Evolutionary conservation across 2,329 filamentous ascomycete species (phyloP).

Genomic region (Chaetomium strumarium): DNA sequence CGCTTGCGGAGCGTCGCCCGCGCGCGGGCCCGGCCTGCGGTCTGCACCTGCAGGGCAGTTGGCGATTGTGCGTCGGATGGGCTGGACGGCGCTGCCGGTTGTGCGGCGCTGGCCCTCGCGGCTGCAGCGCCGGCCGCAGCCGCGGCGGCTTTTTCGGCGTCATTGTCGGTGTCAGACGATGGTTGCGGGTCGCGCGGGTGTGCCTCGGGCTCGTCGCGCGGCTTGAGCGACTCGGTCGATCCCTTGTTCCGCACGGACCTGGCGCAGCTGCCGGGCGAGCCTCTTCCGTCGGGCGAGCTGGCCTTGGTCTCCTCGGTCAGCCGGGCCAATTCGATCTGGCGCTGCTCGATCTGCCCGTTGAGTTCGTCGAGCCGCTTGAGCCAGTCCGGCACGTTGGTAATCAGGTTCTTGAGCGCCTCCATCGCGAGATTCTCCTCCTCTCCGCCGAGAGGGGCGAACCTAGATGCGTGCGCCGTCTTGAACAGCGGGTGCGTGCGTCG

Average conservation of each 20-base stretch:
- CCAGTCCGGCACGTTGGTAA: slow-evolving; percentile 55
- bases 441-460: slow-evolving; percentile 13
- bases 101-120: slow-evolving; percentile 17
- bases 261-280: slow-evolving; percentile 19
- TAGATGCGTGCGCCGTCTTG: slow-evolving; percentile 22
- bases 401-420: slow-evolving; percentile 52
- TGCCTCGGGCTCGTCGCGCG: slow-evolving; percentile 39
- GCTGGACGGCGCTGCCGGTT: slow-evolving; percentile 29
- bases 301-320: slow-evolving; percentile 25
- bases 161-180: slow-evolving; percentile 9
- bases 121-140: slow-evolving; percentile 18
- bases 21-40: slow-evolving; percentile 40
- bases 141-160: slow-evolving; percentile 10
- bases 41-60: slow-evolving; percentile 36
- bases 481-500: slow-evolving; percentile 19
- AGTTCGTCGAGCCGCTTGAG: slow-evolving; percentile 53
- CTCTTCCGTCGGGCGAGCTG: slow-evolving; percentile 3
- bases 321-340: slow-evolving; percentile 53
- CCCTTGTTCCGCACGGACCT: slow-evolving; percentile 46
- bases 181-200: slow-evolving; percentile 20
- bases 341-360: slow-evolving; percentile 54
- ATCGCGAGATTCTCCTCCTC: slow-evolving; percentile 36
- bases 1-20: slow-evolving; percentile 45
- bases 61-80: slow-evolving; percentile 32
- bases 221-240: slow-evolving; percentile 49